Evolutionary conservation across 1,284 basidiomycete genomes (phyloP).

Genomic region (Ustilago curta): DNA sequence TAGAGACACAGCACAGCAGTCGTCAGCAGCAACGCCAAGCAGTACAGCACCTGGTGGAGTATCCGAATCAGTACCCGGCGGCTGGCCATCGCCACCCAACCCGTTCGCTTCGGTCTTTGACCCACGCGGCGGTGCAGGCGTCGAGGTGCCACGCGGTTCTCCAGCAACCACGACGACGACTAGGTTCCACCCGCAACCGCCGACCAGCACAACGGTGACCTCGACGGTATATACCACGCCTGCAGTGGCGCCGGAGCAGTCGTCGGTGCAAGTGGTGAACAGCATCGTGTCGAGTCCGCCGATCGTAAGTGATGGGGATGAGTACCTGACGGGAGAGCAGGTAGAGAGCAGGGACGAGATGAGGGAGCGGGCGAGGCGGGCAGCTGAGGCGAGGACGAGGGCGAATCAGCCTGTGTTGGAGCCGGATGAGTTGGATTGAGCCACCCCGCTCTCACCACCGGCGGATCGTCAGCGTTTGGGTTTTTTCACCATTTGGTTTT

Average conservation of each 20-base stretch:
- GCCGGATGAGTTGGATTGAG: constrained; percentile 50
- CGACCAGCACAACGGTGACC: constrained; percentile 32
- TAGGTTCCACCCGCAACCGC: constrained; percentile 26
- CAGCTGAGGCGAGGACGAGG: constrained; percentile 26
- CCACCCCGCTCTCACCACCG: not conserved
- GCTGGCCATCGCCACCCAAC: constrained; percentile 37
- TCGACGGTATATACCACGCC: constrained; percentile 25
- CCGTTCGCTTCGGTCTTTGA: constrained; percentile 22
- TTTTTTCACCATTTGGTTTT: too few species aligned
- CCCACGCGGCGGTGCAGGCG: constrained; percentile 1
- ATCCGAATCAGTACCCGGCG: constrained; percentile 6
- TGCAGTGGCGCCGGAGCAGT: not conserved
- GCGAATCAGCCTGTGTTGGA: constrained; percentile 14
- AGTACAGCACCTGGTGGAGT: not conserved
- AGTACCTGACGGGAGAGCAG: constrained; percentile 11
- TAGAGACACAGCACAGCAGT: not conserved
- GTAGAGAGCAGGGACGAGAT: constrained; percentile 19
- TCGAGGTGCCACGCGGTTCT: constrained; percentile 9
- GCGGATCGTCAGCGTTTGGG: not conserved
- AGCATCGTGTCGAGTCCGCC: constrained; percentile 39
- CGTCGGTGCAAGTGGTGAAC: constrained; percentile 21
- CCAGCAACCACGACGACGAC: constrained; percentile 11
- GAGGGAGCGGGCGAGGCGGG: constrained; percentile 31
- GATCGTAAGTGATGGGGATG: constrained; percentile 40
- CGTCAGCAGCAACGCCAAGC: not conserved